phyloP scores from a whole-genome alignment of 2,329 filamentous ascomycete species.

The Fusarium pilosicola region DNA sequence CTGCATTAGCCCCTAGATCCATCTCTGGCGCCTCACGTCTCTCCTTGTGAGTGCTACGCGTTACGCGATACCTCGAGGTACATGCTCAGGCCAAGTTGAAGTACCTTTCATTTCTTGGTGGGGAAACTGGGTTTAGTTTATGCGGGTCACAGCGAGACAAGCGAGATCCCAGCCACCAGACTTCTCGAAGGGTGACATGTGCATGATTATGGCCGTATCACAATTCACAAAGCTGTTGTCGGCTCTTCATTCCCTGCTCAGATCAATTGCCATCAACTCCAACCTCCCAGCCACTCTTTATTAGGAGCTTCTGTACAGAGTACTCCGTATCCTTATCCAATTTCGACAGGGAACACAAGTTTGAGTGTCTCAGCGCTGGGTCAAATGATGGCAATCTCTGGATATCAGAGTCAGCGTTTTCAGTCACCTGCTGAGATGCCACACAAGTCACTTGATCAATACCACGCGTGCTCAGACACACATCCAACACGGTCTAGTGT shows the following conservation, averaged over 20 bases:
- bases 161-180: conserved; percentile 17
- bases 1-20: not conserved
- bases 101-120: conserved; percentile 11
- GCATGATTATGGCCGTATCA: not conserved
- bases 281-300: not conserved
- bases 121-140: conserved; percentile 1
- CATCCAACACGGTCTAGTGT: not conserved
- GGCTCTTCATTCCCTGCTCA: not conserved
- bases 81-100: not conserved
- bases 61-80: conserved; percentile 16
- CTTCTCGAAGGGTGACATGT: not conserved
- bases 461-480: not conserved
- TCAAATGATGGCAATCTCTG: conserved; percentile 22
- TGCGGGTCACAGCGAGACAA: not conserved
- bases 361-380: conserved; percentile 2
- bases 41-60: not conserved
- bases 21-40: not conserved
- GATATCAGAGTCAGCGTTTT: conserved; percentile 2
- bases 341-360: not conserved
- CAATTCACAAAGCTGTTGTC: not conserved
- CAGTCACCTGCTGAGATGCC: conserved; percentile 15
- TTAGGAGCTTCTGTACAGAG: not conserved
- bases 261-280: not conserved
- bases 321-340: not conserved
- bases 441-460: conserved; percentile 17